Percentiles rank a stretch among this genome's conserved stretches.
Conservation (phyloP, 2,329 filamentous ascomycete genomes). For the Laburnicola sp. region DNA sequence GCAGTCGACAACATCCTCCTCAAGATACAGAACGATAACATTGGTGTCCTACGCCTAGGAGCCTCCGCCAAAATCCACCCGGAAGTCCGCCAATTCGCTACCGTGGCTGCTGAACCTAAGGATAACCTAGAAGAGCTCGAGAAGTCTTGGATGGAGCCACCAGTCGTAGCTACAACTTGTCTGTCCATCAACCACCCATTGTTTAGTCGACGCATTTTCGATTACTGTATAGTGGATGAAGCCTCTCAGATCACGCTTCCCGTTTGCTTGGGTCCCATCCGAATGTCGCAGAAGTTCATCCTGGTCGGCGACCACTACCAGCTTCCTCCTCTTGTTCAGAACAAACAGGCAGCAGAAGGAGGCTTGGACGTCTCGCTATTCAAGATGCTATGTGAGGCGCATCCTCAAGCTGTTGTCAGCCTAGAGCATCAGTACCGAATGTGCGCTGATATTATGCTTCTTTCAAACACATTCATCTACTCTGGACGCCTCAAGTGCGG, state of each 20-base stretch:
- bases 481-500: conserved; percentile 88
- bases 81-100: conserved; percentile 83
- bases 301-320: conserved; percentile 97
- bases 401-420: conserved; percentile 85
- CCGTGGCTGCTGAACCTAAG: conserved; percentile 73
- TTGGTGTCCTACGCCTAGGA: conserved; percentile 82
- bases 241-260: conserved; percentile 96
- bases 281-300: conserved; percentile 90
- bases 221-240: conserved; percentile 98
- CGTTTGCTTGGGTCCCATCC: conserved; percentile 89
- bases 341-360: conserved; percentile 80
- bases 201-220: conserved; percentile 86
- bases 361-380: conserved; percentile 93
- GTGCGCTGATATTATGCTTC: conserved; percentile 94
- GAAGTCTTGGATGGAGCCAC: conserved; percentile 79
- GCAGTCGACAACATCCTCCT: conserved; percentile 97
- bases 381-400: conserved; percentile 85
- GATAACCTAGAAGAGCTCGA: conserved; percentile 81
- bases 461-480: conserved; percentile 94
- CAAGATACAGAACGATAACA: conserved; percentile 79
- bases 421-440: conserved; percentile 97
- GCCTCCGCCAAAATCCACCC: conserved; percentile 83
- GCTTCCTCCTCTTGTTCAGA: conserved; percentile 89
- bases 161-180: conserved; percentile 92
- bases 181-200: conserved; percentile 86